Percentiles rank a stretch among this genome's conserved stretches.
Conservation (phyloP, 805 yeast species). For the Lipomyces oligophaga region DNA sequence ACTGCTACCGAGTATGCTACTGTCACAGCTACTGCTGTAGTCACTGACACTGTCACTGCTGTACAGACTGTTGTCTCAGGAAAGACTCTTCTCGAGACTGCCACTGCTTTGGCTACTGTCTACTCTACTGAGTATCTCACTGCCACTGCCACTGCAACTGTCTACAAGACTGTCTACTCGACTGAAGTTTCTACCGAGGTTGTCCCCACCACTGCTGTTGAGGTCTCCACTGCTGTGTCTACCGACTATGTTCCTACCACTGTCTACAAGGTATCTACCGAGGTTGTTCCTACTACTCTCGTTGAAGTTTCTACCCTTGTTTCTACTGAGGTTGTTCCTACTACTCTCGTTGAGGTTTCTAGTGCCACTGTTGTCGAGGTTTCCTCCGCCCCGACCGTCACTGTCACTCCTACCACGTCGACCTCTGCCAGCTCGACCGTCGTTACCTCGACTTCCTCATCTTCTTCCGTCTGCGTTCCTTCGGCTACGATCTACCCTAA, state of each 20-base stretch:
- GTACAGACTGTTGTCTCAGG: constrained; percentile 16
- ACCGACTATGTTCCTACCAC: constrained; percentile 9
- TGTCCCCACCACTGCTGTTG: constrained; percentile 6
- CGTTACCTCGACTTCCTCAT: constrained; percentile 5
- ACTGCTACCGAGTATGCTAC: constrained; percentile 19
- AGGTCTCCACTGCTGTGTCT: constrained; percentile 8
- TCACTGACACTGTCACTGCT: constrained; percentile 18
- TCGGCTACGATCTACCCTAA: constrained; percentile 25
- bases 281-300: constrained; percentile 5
- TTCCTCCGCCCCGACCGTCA: constrained; percentile 11
- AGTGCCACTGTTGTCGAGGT: constrained; percentile 20
- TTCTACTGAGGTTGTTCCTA: constrained; percentile 12
- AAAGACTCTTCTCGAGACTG: constrained; percentile 3
- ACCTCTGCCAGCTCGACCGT: constrained; percentile 9
- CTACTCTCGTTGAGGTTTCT: constrained; percentile 11
- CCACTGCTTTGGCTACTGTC: constrained; percentile 16
- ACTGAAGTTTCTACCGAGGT: constrained; percentile 13
- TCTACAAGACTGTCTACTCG: constrained; percentile 10
- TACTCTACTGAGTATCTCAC: constrained; percentile 19
- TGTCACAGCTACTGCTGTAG: constrained; percentile 14
- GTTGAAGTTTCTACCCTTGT: constrained; percentile 3
- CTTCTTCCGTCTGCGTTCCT: constrained; percentile 24
- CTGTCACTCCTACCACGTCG: constrained; percentile 6
- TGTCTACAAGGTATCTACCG: constrained; percentile 4
- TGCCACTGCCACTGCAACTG: constrained; percentile 8